Evolutionary conservation across 2,329 filamentous ascomycete genomes (phyloP), one percentile per base, ranked within the genome.

Genomic region (Pseudogymnoascus sp.): DNA sequence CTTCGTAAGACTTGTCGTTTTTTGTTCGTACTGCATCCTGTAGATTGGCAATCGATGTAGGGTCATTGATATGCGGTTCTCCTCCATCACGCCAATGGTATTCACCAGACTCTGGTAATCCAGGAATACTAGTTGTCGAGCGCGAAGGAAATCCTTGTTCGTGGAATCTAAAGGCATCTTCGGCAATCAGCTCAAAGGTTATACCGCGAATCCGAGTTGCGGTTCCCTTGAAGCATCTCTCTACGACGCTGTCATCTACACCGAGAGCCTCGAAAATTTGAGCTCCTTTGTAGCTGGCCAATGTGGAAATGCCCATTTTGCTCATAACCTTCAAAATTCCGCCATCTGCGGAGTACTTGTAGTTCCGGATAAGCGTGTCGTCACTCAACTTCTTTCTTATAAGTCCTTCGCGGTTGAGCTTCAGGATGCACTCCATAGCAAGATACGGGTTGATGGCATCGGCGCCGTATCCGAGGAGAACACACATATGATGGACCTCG

Each of bases 251-350:
- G 75, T 96, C 92, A 72, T 97, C 92, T 35, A 97, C 87, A 77
- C 93, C 93, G 47, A 97, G 88, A 59, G 92, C 92, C 75, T 97
- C 93, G 70, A 97, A 97, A 67, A 97, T 97, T 79, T 97, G 93
- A 63, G 93, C 93, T 73, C 93, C 93, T 81, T 97, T 97, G 82
- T 97, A 97, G 69, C 89, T 93, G 72, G 93, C 91, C 53, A 97
- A 81, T 33, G 93, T 97, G 5, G 93, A 97, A 67, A 97, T 97
- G 79, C 93, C 93, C 93, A 97, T 97, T 82, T 97, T 97, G 76
- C 89, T 94, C 93, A 97, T 97, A 75, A 97, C 93, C 78, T 97
- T 97, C 67, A 97, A 81, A 67, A 97, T 96, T 79, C 93, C 93
- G 72, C 93, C 93, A 69, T 97, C 92, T 71, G 90, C 93, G 66